Base-by-base conservation (phyloP, 306 rosid genomes). In the Mucuna pruriens region DNA sequence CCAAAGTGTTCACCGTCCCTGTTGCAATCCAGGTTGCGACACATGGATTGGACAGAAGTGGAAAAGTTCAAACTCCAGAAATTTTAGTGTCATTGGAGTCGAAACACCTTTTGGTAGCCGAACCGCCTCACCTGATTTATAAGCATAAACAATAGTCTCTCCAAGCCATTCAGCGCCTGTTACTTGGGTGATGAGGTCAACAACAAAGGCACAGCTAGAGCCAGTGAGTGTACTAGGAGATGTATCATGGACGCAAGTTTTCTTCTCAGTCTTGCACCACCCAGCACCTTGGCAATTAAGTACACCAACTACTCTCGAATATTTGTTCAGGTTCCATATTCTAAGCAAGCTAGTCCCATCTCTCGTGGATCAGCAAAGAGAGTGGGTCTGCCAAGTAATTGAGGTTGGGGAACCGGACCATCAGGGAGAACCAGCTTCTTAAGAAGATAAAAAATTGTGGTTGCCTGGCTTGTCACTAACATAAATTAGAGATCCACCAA, bases 231-330 rank as follows among this genome's bases (percentile, higher is more conserved):
- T 90, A 33, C 91, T 92, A 0, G 97, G 97, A 71, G 97, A 82
- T 76, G 81, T 77, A 38, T 96, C 87, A 12, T 93, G 99, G 81
- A 93, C 89, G 74, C 90, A 91, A 6, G 91, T 93, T 86, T 90
- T 93, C 89, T 93, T 96, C 71, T 79, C 80, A 33, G 85, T 17
- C 86, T 91, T 93, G 94, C 99, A 93, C 99, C 99, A 96, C 7
- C 98, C 99, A 17, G 99, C 99, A 66, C 99, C 99, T 90, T 96
- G 99, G 84, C 99, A 93, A 74, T 96, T 96, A 80, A 93, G 93
- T 4, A 93, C 94, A 62, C 99, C 99, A 67, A 96, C 90, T 12
- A 96, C 97, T 45, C 99, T 98, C 19, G 97, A 76, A 76, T 91
- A 94, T 75, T 90, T 89, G 90, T 96, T 96, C 83, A 96, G 29